phyloP scores from a whole-genome alignment of 805 yeast species.

The Saccharomycopsis capsularis region DNA sequence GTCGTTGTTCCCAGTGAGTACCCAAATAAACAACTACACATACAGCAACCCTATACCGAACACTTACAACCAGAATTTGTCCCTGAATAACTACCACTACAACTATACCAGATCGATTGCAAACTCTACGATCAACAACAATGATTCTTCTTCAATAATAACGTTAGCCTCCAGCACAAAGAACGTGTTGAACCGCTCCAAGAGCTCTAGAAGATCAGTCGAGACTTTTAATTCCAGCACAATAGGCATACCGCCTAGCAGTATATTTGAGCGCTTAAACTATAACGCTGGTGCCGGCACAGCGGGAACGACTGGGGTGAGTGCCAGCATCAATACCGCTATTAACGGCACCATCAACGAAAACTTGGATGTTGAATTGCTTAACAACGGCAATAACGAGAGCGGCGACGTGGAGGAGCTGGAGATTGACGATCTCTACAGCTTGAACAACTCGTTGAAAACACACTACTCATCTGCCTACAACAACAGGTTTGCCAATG shows the following conservation, averaged over 20 bases:
- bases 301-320: background rate
- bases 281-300: background rate
- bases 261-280: constrained; percentile 20
- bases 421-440: constrained; percentile 16
- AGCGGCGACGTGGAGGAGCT: constrained; percentile 1
- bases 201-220: constrained; percentile 20
- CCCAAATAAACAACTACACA: constrained; percentile 7
- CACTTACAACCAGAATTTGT: constrained; percentile 1
- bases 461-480: constrained; percentile 9
- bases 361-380: background rate
- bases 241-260: constrained; percentile 21
- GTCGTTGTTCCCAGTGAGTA: constrained; percentile 8
- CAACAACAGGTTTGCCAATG: constrained; percentile 8
- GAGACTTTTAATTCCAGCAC: constrained; percentile 22
- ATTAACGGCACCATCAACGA: background rate
- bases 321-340: background rate
- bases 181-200: constrained; percentile 18
- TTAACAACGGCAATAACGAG: background rate
- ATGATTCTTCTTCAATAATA: constrained; percentile 19
- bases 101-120: constrained; percentile 16
- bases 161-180: constrained; percentile 20
- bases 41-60: constrained; percentile 7
- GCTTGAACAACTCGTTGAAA: constrained; percentile 17
- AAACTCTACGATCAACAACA: constrained; percentile 12
- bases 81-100: background rate